Evolutionary conservation across 352 stramenopile genomes (phyloP).

Genomic region (Globisporangium radiosum): DNA sequence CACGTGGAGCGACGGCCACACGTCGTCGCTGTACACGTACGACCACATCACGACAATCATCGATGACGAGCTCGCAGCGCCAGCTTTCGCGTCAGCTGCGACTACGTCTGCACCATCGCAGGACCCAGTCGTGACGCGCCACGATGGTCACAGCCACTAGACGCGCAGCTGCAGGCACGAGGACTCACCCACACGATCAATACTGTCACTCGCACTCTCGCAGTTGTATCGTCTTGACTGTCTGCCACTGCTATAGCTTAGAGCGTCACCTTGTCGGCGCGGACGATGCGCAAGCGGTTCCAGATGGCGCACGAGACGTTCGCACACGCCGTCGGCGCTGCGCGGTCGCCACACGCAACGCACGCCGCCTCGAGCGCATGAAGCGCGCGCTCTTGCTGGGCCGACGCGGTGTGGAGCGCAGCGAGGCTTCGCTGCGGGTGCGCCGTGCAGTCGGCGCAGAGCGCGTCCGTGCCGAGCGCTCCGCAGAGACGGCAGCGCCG

Average conservation of each 20-base stretch:
- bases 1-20: conserved; percentile 97
- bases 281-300: conserved; percentile 50
- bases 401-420: conserved; percentile 38
- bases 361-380: conserved; percentile 35
- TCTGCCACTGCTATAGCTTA: conserved; percentile 1
- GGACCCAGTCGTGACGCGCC: neutral
- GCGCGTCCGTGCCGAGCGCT: conserved; percentile 35
- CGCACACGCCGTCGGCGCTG: conserved; percentile 31
- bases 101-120: neutral
- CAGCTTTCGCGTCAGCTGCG: neutral
- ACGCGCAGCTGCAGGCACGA: too few relatives aligned
- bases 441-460: conserved; percentile 46
- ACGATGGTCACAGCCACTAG: conserved; percentile 1
- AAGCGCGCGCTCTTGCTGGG: conserved; percentile 32
- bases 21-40: conserved; percentile 96
- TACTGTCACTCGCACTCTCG: too few relatives aligned
- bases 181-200: too few relatives aligned
- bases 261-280: conserved; percentile 28
- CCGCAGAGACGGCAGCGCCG: conserved; percentile 75
- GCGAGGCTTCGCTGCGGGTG: conserved; percentile 66
- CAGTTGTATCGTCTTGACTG: too few relatives aligned
- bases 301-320: conserved; percentile 62
- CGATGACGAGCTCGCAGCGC: conserved; percentile 18
- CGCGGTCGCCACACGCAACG: conserved; percentile 42
- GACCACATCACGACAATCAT: conserved; percentile 68